phyloP scores from a whole-genome alignment of 1,284 basidiomycete genomes.

The Apiotrichum sp. region DNA sequence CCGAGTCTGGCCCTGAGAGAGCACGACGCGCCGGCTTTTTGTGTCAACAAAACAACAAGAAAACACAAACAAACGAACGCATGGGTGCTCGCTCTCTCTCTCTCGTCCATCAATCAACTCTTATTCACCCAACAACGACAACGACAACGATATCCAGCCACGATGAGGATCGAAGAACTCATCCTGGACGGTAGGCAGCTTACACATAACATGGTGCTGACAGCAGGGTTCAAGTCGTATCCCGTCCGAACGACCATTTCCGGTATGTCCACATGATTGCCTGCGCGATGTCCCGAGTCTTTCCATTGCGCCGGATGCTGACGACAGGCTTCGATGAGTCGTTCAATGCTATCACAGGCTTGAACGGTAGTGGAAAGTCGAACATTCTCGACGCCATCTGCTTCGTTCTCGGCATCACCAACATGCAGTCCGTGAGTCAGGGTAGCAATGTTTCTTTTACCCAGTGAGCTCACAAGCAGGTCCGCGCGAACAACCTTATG shows the following conservation, averaged over 20 bases:
- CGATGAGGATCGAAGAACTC: conserved; percentile 74
- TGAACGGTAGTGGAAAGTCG: conserved; percentile 86
- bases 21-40: no score
- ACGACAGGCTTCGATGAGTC: conserved; percentile 78
- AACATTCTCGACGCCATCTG: conserved; percentile 98
- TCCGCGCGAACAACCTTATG: conserved; percentile 92
- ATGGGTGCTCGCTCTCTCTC: background rate
- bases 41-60: background rate
- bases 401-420: conserved; percentile 94
- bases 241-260: conserved; percentile 90
- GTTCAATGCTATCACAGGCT: conserved; percentile 95
- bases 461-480: conserved; percentile 50
- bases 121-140: background rate
- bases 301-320: background rate
- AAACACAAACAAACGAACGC: background rate
- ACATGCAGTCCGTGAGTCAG: conserved; percentile 67
- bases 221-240: conserved; percentile 87
- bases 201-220: background rate
- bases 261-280: conserved; percentile 19
- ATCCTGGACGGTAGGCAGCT: conserved; percentile 60
- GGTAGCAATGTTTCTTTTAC: background rate
- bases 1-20: no score
- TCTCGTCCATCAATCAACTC: background rate
- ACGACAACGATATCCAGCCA: conserved; percentile 10
- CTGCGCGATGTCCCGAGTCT: background rate